phyloP scores from a whole-genome alignment of 208 protist species.

The Hexamita inflata region DNA sequence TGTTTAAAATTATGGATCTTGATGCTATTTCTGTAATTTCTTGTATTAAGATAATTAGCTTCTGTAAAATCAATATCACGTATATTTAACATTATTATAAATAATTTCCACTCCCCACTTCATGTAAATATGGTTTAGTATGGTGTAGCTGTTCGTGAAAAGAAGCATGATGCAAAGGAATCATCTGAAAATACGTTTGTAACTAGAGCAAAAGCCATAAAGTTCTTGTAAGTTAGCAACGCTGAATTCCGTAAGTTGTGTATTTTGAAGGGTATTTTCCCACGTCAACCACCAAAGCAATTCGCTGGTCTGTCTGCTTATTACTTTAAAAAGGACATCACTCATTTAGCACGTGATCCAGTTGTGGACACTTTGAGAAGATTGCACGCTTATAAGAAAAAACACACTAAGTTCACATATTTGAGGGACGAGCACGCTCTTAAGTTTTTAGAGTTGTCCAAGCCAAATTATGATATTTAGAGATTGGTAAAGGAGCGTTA shows the following conservation, averaged over 20 bases:
- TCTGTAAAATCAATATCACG: too few relatives aligned
- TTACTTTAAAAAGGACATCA: constrained; percentile 89
- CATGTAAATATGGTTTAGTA: too few relatives aligned
- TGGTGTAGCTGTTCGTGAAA: too few relatives aligned
- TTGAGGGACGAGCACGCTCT: background rate
- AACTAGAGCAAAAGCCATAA: constrained; percentile 22
- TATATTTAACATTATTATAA: too few relatives aligned
- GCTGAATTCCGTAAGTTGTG: constrained; percentile 61
- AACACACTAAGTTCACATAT: background rate
- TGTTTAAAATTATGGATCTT: too few relatives aligned
- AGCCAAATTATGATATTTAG: background rate
- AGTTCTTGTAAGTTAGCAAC: background rate
- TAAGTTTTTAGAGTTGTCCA: background rate
- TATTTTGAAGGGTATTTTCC: constrained; percentile 95
- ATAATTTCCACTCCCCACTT: too few relatives aligned
- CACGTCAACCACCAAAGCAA: constrained; percentile 74
- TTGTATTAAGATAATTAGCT: too few relatives aligned
- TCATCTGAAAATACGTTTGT: constrained; percentile 15
- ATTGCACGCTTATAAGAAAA: background rate
- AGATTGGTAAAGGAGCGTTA: constrained; percentile 57
- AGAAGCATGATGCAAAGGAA: too few relatives aligned
- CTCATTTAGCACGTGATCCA: constrained; percentile 64
- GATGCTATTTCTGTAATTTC: too few relatives aligned
- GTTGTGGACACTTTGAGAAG: constrained; percentile 3
- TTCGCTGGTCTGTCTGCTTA: constrained; percentile 82